Conservation (phyloP, 2,329 filamentous ascomycete genomes). For the Albifimbria verrucaria region DNA sequence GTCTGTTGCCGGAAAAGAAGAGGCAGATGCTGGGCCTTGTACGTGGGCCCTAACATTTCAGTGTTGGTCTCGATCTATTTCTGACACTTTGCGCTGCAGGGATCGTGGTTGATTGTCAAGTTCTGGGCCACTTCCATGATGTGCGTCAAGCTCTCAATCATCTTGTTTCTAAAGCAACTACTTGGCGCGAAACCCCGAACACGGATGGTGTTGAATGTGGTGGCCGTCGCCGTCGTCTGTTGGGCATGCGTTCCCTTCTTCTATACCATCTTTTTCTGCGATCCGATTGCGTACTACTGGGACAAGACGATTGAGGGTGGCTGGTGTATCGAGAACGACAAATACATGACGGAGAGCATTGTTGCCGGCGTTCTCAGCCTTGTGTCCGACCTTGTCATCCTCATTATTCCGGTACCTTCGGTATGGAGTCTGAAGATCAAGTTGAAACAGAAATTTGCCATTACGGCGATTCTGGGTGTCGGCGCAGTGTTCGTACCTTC, state of each 20-base stretch:
- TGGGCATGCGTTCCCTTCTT: constrained; percentile 8
- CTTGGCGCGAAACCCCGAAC: constrained; percentile 2
- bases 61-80: too few species aligned
- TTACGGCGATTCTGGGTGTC: constrained; percentile 3
- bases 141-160: constrained; percentile 10
- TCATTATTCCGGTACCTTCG: constrained; percentile 1
- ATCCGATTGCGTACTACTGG: constrained; percentile 10
- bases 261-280: constrained; percentile 7
- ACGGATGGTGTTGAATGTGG: constrained; percentile 3
- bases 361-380: constrained; percentile 2
- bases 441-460: constrained; percentile 4
- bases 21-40: background rate
- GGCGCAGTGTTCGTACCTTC: constrained; percentile 1
- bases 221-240: constrained; percentile 6
- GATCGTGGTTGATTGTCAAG: constrained; percentile 11
- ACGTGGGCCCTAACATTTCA: too few species aligned
- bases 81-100: constrained; percentile 3
- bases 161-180: constrained; percentile 9
- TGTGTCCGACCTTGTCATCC: constrained; percentile 4
- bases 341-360: constrained; percentile 3
- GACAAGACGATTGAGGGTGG: constrained; percentile 7
- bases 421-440: constrained; percentile 6
- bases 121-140: constrained; percentile 9
- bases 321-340: constrained; percentile 5
- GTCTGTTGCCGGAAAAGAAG: constrained; percentile 1